Evolutionary conservation across 2,329 filamentous ascomycete genomes (phyloP), one percentile per base, ranked within the genome.

Genomic region (Bipolaris oryzae): DNA sequence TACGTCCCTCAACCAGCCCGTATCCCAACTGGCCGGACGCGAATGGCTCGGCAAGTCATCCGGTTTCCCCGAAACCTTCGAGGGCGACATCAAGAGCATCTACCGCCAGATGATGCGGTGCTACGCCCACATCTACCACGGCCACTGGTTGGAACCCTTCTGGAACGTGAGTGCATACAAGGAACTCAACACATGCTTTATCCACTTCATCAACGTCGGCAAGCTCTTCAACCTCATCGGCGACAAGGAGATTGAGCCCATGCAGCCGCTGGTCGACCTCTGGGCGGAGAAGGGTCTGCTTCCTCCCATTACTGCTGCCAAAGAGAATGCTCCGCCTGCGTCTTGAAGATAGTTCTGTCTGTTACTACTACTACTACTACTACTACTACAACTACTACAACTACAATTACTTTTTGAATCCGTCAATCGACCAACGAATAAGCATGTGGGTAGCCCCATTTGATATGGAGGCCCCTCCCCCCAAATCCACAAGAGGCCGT

Each of bases 231-330:
- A 77, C 13, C 70, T 98, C 80, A 85, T 98, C 60, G 89, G 89
- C 66, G 91, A 92, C 57, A 89, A 92, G 71, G 94, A 97, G 77
- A 85, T 96, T 69, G 93, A 97, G 82, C 94, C 94, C 20, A 96
- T 98, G 92, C 91, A 96, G 80, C 92, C 91, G 23, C 79, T 98
- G 66, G 91, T 98, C 66, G 92, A 97, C 70, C 84, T 97, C 45
- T 97, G 93, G 89, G 88, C 92, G 23, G 89, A 89, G 61, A 94
- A 94, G 72, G 92, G 93, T 57, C 90, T 93, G 23, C 90, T 98
- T 67, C 92, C 92, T 10, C 59, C 66, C 28, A 33, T 53, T 25
- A 55, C 64, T 10, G 50, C 62, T 0, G 45, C 45, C 28, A 69
- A 69, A 60, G 68, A 74, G 48, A 61, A 62, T 39, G 61, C 38